Evolutionary conservation across 2,329 filamentous ascomycete species (phyloP).

Genomic region (Botrytis byssoidea): DNA sequence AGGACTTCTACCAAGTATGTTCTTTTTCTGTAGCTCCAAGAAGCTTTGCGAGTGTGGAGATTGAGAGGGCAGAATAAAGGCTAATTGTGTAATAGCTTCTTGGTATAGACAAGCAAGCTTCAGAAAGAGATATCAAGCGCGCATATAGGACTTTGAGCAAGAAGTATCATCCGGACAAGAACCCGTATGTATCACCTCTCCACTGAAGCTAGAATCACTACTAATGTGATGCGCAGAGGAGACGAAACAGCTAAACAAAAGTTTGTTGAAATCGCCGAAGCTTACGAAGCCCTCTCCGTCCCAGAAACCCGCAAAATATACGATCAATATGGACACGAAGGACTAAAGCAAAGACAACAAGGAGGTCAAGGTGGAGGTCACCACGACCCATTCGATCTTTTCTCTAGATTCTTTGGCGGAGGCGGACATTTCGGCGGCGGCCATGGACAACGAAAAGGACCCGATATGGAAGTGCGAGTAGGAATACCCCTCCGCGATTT

Average conservation of each 20-base stretch:
- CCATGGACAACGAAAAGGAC: constrained; percentile 75
- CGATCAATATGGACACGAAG: constrained; percentile 91
- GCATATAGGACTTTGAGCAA: constrained; percentile 91
- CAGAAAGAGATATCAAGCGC: constrained; percentile 86
- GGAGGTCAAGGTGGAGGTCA: constrained; percentile 61
- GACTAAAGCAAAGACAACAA: constrained; percentile 77
- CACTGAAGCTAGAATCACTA: neutral
- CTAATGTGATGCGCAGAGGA: constrained; percentile 51
- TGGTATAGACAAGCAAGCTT: constrained; percentile 74
- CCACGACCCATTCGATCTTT: constrained; percentile 93
- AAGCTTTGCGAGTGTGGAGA: neutral
- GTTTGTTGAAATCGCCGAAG: constrained; percentile 91
- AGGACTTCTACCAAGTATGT: constrained; percentile 77
- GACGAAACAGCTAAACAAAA: constrained; percentile 80
- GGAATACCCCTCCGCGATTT: constrained; percentile 81
- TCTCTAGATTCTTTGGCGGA: constrained; percentile 94
- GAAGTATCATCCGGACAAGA: constrained; percentile 97
- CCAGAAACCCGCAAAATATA: constrained; percentile 82
- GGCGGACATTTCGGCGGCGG: constrained; percentile 67
- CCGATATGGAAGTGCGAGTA: constrained; percentile 84
- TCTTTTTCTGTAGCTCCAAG: neutral
- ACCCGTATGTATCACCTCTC: constrained; percentile 64
- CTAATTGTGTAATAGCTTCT: constrained; percentile 58
- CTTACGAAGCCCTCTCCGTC: constrained; percentile 88
- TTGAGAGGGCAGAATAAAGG: neutral